Conservation (phyloP, 495 filamentous ascomycete species). For the Aspergillus sclerotiicarbonarius region DNA sequence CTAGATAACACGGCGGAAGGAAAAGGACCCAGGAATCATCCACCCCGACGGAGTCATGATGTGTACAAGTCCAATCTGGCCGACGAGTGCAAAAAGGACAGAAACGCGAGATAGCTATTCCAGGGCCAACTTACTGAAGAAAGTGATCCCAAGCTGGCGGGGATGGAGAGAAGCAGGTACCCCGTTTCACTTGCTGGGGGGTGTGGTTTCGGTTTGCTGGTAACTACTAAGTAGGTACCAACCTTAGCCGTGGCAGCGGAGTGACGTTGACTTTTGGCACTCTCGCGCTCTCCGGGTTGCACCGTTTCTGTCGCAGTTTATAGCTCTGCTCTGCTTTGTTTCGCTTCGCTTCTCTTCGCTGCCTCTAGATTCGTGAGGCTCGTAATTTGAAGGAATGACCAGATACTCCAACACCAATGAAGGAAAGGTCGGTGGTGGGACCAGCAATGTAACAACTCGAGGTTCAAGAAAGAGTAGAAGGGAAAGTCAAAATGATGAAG, state of each 20-base stretch:
- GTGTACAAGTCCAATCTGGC: background rate
- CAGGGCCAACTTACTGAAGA: constrained; percentile 15
- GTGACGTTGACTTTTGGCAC: background rate
- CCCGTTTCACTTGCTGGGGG: constrained; percentile 20
- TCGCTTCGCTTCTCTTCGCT: background rate
- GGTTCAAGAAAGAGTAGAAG: background rate
- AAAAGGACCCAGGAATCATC: background rate
- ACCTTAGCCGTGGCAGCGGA: constrained; percentile 6
- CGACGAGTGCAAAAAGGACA: background rate
- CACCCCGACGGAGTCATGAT: background rate
- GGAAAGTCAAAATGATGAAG: background rate
- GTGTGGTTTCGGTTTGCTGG: constrained; percentile 5
- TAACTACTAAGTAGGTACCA: constrained; percentile 6
- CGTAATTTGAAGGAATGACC: no score
- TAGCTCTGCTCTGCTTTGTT: background rate
- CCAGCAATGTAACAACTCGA: background rate
- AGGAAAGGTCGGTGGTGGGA: background rate
- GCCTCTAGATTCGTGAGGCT: background rate
- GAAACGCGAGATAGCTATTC: no score
- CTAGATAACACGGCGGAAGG: background rate
- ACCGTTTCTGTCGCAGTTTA: background rate
- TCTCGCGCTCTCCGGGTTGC: background rate
- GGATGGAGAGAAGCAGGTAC: constrained; percentile 27
- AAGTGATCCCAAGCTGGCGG: constrained; percentile 13
- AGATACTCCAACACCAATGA: background rate